These are phyloP conservation scores for Diaporthe ilicicola DNA, from an alignment of 2,329 filamentous ascomycete species.

Conservation along the genomic window DNA sequence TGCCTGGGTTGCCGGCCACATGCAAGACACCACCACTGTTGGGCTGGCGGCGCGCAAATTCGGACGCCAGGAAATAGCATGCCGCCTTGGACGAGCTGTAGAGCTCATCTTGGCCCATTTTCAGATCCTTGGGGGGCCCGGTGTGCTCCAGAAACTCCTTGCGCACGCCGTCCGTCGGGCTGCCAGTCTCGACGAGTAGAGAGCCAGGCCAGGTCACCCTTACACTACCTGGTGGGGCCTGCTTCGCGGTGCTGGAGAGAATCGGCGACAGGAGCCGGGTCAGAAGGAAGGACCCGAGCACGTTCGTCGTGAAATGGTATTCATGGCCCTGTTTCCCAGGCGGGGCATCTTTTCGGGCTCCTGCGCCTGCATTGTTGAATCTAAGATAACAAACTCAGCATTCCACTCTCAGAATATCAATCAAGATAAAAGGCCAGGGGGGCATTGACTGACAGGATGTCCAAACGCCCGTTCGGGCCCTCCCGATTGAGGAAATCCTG, in stretches of 20 bases:
- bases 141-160: slow-evolving; percentile 9
- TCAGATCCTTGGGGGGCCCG: background rate
- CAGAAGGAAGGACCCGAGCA: slow-evolving; percentile 13
- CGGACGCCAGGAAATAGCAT: slow-evolving; percentile 2
- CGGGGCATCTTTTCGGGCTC: slow-evolving; percentile 40
- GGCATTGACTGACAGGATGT: slow-evolving; percentile 31
- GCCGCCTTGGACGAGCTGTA: slow-evolving; percentile 30
- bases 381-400: background rate
- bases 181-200: background rate
- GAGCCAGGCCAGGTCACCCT: slow-evolving; percentile 24
- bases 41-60: slow-evolving; percentile 12
- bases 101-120: too few relatives aligned
- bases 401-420: background rate
- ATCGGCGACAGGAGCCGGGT: background rate
- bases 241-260: slow-evolving; percentile 1
- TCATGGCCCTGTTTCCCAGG: slow-evolving; percentile 35
- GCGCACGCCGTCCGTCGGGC: background rate
- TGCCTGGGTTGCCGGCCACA: slow-evolving; percentile 29
- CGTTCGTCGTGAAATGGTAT: slow-evolving; percentile 13
- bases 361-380: slow-evolving; percentile 47
- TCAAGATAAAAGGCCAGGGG: too few relatives aligned
- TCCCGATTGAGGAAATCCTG: slow-evolving; percentile 41
- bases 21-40: slow-evolving; percentile 22
- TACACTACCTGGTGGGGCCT: background rate
- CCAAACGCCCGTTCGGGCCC: slow-evolving; percentile 38